phyloP scores from a whole-genome alignment of 345 rosid genomes.

The Ceriops tagal region DNA sequence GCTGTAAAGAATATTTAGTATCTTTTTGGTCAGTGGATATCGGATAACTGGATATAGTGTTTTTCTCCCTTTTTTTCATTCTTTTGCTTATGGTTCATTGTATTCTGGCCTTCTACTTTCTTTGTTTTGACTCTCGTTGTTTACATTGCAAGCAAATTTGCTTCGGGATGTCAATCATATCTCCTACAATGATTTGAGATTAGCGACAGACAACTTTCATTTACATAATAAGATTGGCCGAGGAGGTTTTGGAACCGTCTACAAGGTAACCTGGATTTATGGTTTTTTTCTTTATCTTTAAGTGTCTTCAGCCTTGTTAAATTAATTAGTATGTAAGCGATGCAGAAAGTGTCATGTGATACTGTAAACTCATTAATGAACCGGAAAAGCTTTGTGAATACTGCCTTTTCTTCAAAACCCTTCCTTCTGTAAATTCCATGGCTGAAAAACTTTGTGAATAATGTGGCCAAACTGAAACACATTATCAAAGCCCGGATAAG shows the following conservation, averaged over 20 bases:
- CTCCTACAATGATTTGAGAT: constrained; percentile 37
- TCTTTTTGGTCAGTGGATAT: too few relatives aligned
- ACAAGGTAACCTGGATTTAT: constrained; percentile 38
- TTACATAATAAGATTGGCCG: constrained; percentile 42
- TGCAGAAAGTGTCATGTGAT: neutral
- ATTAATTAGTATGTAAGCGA: neutral
- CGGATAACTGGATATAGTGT: too few relatives aligned
- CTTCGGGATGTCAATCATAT: constrained; percentile 37
- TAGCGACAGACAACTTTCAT: constrained; percentile 48
- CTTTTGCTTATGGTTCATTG: neutral
- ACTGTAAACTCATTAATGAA: neutral
- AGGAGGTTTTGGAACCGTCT: constrained; percentile 63
- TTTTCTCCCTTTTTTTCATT: neutral
- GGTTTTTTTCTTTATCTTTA: too few relatives aligned
- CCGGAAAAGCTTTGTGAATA: neutral
- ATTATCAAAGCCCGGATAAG: too few relatives aligned
- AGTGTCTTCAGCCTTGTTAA: too few relatives aligned
- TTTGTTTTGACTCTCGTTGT: constrained; percentile 2
- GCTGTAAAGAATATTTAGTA: too few relatives aligned
- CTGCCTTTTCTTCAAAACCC: neutral
- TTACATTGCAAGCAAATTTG: constrained; percentile 25
- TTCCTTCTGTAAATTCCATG: neutral
- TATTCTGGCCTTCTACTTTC: constrained; percentile 1
- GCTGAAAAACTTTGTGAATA: neutral
- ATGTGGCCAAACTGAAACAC: too few relatives aligned